Percentiles rank a stretch among this genome's conserved stretches.
These are phyloP conservation scores for Pseudotulostoma volvatum DNA, from an alignment of 495 filamentous ascomycete genomes.

Conservation along the genomic window DNA sequence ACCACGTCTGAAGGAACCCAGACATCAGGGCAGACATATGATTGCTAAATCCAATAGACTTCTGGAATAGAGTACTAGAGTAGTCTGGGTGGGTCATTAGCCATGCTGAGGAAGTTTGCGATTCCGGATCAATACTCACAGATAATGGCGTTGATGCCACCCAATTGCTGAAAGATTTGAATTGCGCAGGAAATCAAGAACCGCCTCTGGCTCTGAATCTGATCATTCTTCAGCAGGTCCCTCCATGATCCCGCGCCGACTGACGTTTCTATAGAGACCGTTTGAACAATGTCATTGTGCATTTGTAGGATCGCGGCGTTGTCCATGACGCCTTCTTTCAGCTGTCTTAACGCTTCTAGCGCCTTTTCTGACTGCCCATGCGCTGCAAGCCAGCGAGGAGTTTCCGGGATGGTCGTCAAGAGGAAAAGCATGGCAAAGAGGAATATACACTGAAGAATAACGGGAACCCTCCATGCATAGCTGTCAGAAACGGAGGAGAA, in stretches of 20 bases:
- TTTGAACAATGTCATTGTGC: constrained; percentile 11
- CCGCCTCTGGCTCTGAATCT: constrained; percentile 11
- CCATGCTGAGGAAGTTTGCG: not conserved
- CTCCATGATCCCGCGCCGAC: constrained; percentile 11
- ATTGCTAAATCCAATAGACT: constrained; percentile 9
- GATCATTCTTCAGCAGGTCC: constrained; percentile 15
- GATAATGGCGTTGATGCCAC: constrained; percentile 16
- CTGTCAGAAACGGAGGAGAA: constrained; percentile 21
- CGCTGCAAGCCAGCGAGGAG: constrained; percentile 28
- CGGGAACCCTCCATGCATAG: constrained; percentile 22
- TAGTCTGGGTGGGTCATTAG: constrained; percentile 7
- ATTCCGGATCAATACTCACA: constrained; percentile 1
- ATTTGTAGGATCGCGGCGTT: constrained; percentile 8
- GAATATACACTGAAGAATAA: constrained; percentile 24
- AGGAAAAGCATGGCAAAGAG: constrained; percentile 18
- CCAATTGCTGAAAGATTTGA: constrained; percentile 22
- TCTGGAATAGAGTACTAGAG: constrained; percentile 8
- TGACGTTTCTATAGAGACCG: constrained; percentile 8
- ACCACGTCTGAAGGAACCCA: constrained; percentile 14
- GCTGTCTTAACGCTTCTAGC: constrained; percentile 17
- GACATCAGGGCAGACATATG: constrained; percentile 12
- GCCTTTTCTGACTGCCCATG: constrained; percentile 23
- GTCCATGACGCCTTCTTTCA: constrained; percentile 10
- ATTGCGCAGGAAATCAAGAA: constrained; percentile 15
- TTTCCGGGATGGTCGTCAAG: constrained; percentile 19